Evolutionary conservation across 495 filamentous ascomycete genomes (phyloP).

Genomic region (Penicilliopsis zonata): DNA sequence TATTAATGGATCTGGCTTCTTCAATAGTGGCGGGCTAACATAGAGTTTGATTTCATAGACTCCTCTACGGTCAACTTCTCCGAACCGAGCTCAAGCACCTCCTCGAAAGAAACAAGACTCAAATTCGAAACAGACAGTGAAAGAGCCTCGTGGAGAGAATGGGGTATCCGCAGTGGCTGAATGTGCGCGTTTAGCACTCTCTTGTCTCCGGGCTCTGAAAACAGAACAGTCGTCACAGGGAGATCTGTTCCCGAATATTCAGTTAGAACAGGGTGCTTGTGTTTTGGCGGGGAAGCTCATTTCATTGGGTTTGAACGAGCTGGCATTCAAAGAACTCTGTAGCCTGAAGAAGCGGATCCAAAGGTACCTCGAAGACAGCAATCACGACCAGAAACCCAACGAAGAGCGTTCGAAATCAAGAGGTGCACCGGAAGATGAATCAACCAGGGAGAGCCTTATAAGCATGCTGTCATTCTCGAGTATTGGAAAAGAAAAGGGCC

Average conservation of each 20-base stretch:
- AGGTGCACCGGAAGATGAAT: constrained; percentile 15
- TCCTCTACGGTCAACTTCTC: constrained; percentile 39
- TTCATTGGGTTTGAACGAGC: constrained; percentile 56
- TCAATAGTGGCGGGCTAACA: neutral
- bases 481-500: constrained; percentile 20
- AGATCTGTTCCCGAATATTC: constrained; percentile 45
- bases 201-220: constrained; percentile 52
- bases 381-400: constrained; percentile 9
- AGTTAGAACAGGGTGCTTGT: constrained; percentile 76
- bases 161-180: constrained; percentile 43
- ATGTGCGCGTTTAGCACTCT: constrained; percentile 65
- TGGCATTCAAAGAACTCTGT: constrained; percentile 67
- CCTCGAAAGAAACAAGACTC: constrained; percentile 16
- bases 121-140: constrained; percentile 2
- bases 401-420: constrained; percentile 5
- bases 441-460: constrained; percentile 37
- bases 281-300: constrained; percentile 63
- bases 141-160: constrained; percentile 12
- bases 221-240: constrained; percentile 33
- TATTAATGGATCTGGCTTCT: constrained; percentile 6
- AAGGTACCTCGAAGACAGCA: constrained; percentile 18
- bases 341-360: constrained; percentile 52
- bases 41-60: constrained; percentile 9
- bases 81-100: constrained; percentile 40
- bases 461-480: constrained; percentile 51